Percentiles rank a stretch among this genome's conserved stretches.
phyloP scores from a whole-genome alignment of 2,329 filamentous ascomycete species.

The Fusarium pseudoanthophilum region DNA sequence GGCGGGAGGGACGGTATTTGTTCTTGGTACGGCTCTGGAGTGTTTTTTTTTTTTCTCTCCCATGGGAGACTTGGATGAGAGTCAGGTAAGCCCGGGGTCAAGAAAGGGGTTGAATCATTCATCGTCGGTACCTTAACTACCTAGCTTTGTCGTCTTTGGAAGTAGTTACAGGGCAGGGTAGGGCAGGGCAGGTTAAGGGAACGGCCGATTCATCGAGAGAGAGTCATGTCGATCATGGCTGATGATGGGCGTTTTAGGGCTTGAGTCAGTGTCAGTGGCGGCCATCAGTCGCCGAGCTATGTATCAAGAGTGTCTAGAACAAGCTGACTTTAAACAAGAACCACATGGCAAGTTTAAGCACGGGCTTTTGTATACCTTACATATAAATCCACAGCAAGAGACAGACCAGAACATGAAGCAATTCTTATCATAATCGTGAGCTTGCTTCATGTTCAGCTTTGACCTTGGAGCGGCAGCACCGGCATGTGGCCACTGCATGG shows the following conservation, averaged over 20 bases:
- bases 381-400: neutral
- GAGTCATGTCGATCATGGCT: conserved; percentile 15
- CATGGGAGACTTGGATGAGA: neutral
- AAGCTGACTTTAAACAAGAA: neutral
- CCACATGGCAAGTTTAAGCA: conserved; percentile 13
- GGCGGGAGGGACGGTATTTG: neutral
- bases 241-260: neutral
- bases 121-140: neutral
- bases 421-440: neutral
- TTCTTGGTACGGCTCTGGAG: neutral
- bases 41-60: neutral
- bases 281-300: neutral
- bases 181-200: neutral
- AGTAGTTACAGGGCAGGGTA: no score
- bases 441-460: conserved; percentile 15
- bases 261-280: conserved; percentile 9
- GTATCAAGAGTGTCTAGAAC: conserved; percentile 7
- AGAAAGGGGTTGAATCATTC: neutral
- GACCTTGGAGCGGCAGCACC: conserved; percentile 6
- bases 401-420: neutral
- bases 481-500: neutral
- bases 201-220: neutral
- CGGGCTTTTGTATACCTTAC: neutral
- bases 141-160: neutral
- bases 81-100: neutral